Evolutionary conservation across 2,329 filamentous ascomycete genomes (phyloP), one percentile per base, ranked within the genome.

Genomic region (Aspergillus pseudonomiae): DNA sequence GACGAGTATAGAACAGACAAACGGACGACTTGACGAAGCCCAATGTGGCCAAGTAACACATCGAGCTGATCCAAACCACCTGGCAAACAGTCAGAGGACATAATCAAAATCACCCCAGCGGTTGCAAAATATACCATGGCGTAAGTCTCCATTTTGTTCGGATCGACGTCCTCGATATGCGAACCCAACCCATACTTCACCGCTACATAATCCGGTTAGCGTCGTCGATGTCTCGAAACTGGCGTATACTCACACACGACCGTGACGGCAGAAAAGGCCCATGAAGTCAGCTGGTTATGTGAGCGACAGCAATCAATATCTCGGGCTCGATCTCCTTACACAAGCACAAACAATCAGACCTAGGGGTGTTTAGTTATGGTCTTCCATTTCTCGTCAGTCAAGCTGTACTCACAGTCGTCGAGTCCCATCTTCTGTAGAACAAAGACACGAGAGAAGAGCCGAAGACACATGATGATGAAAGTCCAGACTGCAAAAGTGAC

Each of bases 11-110:
- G 41, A 83, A 77, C 28, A 77, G 76, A 24, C 84, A 74, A 2
- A 82, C 79, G 1, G 81, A 84, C 32, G 79, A 74, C 68, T 84
- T 84, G 71, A 84, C 74, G 68, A 83, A 83, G 24, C 81, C 81
- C 4, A 83, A 73, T 39, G 73, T 76, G 43, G 81, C 77, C 26
- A 82, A 80, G 63, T 83, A 82, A 67, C 84, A 84, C 70, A 79
- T 83, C 14, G 78, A 84, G 63, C 78, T 83, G 63, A 81, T 79
- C 73, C 80, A 82, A 39, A 82, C 78, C 14, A 72, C 74, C 75
- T 81, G 30, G 14, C 32, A 1, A 10, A 19, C 2, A 16, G 52
- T 60, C 46, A 57, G 30, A 50, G 39, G 2, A 14, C 12, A 10
- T 4, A 1, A 1, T 2, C n/a, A n/a, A 7, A 34, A n/a, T 14